These are phyloP conservation scores for Verticillium longisporum DNA, from an alignment of 2,329 filamentous ascomycete genomes.

Conservation along the genomic window DNA sequence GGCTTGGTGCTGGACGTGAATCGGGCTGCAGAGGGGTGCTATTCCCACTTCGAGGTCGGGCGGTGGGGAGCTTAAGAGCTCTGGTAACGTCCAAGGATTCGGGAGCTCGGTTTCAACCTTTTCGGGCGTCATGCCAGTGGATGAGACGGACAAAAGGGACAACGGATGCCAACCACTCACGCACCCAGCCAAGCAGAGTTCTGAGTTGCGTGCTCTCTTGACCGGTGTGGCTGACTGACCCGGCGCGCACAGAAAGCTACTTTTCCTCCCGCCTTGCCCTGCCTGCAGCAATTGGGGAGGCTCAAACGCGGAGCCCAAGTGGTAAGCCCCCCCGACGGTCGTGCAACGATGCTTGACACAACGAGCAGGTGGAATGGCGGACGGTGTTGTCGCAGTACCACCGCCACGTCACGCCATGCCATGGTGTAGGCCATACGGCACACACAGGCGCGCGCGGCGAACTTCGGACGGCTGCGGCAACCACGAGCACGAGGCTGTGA, in stretches of 20 bases:
- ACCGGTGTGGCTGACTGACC: background rate
- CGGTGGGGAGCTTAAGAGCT: background rate
- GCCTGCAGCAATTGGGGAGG: background rate
- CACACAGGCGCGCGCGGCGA: too few species aligned
- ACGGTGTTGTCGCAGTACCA: background rate
- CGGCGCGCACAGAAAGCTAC: background rate
- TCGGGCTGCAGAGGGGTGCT: background rate
- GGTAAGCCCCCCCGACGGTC: background rate
- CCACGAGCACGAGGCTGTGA: background rate
- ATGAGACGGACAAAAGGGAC: background rate
- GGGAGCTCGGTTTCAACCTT: background rate
- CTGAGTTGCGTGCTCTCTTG: background rate
- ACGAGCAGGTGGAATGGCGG: background rate
- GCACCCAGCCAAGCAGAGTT: background rate
- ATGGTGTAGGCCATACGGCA: background rate
- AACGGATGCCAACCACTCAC: background rate
- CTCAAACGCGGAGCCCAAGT: background rate
- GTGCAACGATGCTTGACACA: background rate
- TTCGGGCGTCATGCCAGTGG: background rate
- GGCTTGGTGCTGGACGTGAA: background rate
- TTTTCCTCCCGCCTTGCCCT: background rate
- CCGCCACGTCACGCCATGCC: background rate
- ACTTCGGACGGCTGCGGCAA: background rate
- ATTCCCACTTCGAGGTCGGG: background rate
- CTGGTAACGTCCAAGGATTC: background rate